Percentiles rank a stretch among this genome's conserved stretches.
These are phyloP conservation scores for Paraphysoderma sedebokerense DNA, from an alignment of 371 early-diverging fungal genomes.

Conservation along the genomic window DNA sequence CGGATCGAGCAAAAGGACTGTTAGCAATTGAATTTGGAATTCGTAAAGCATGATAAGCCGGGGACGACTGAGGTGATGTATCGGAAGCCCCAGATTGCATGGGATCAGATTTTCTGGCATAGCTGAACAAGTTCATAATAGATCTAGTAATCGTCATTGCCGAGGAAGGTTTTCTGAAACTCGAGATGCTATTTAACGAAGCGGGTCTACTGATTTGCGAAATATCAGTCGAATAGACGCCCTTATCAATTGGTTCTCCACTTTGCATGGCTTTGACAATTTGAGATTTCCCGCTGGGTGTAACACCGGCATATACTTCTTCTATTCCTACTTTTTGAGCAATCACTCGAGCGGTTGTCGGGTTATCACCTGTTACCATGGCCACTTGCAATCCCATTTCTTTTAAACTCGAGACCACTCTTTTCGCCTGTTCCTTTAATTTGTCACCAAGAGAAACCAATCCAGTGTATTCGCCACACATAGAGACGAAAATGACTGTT, in stretches of 20 bases:
- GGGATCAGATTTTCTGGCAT: no score
- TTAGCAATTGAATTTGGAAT: no score
- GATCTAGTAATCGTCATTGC: no score
- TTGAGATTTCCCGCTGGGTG: slow-evolving; percentile 71
- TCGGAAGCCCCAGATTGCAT: no score
- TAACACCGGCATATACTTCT: slow-evolving; percentile 70
- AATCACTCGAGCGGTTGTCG: slow-evolving; percentile 52
- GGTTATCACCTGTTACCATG: slow-evolving; percentile 91
- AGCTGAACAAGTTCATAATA: no score
- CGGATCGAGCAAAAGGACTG: no score
- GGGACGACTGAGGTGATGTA: no score
- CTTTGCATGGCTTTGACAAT: slow-evolving; percentile 46
- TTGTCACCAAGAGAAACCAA: slow-evolving; percentile 69
- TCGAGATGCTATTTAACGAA: neutral
- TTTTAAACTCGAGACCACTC: slow-evolving; percentile 42
- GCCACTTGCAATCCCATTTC: slow-evolving; percentile 53
- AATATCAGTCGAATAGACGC: no score
- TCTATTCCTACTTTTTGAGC: slow-evolving; percentile 51
- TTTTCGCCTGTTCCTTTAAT: slow-evolving; percentile 57
- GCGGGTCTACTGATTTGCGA: neutral
- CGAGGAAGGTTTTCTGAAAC: no score
- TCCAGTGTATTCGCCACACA: slow-evolving; percentile 44
- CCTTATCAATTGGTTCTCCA: slow-evolving; percentile 6
- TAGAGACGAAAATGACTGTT: slow-evolving; percentile 62
- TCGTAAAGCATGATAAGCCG: no score